Evolutionary conservation across 2,329 filamentous ascomycete genomes (phyloP).

Genomic region (Nemania serpens): DNA sequence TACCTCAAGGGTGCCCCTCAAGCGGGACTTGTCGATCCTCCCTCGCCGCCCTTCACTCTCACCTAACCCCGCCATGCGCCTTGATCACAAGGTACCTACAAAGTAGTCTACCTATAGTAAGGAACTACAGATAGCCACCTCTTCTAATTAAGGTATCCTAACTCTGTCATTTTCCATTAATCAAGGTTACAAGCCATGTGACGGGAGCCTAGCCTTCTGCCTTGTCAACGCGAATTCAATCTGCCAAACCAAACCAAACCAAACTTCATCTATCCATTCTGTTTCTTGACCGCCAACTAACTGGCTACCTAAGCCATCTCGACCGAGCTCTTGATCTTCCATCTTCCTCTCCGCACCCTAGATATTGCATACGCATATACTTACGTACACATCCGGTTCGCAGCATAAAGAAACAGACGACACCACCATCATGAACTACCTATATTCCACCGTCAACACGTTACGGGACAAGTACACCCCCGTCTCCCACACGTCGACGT

Average conservation of each 20-base stretch:
- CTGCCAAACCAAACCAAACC: no score
- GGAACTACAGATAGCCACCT: not conserved
- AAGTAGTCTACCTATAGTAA: no score
- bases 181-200: constrained; percentile 26
- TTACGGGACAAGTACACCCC: constrained; percentile 91
- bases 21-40: not conserved
- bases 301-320: not conserved
- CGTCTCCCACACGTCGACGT: constrained; percentile 87
- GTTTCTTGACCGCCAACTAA: no score
- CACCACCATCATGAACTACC: constrained; percentile 72
- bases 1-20: constrained; percentile 2
- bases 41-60: not conserved
- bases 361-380: constrained; percentile 6
- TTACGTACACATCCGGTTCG: not conserved
- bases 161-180: not conserved
- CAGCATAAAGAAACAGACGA: constrained; percentile 2
- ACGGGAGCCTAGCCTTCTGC: constrained; percentile 29
- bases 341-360: not conserved
- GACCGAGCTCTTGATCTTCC: constrained; percentile 16
- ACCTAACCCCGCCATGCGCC: constrained; percentile 5
- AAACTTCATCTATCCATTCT: not conserved
- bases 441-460: constrained; percentile 90
- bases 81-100: not conserved
- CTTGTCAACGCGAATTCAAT: constrained; percentile 25
- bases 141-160: not conserved